Evolutionary conservation across 495 filamentous ascomycete species (phyloP), one percentile per base, ranked within the genome.

Genomic region (Neurospora africana): DNA sequence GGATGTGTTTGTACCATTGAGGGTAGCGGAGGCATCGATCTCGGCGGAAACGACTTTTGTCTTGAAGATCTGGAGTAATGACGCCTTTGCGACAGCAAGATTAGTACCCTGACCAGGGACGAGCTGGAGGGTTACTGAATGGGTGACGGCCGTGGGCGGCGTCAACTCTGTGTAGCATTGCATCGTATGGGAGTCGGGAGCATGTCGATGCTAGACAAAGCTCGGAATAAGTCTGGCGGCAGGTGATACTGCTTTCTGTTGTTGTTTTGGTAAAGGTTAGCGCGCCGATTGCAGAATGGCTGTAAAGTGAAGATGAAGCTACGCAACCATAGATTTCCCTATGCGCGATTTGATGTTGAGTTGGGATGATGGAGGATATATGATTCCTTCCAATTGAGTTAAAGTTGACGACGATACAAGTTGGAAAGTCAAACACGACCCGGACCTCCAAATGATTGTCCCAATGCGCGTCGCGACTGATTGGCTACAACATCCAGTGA

Each of bases 71-170:
- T 98, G 95, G 40, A 99, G 89, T 41, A 98, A 85, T 35, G 94
- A 97, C 68, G 92, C 92, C 83, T 92, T 94, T 40, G 91, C 93
- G 81, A 98, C 89, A 71, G 97, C 82, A 74, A 98, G 87, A 78
- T 98, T 98, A 77, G 87, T 90, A 72, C 91, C 89, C 69, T 90
- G 88, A 19, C 92, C 82, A 37, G 89, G 90, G 53, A 90, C 82
- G 77, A 99, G 95, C 27, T 93, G 88, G 21, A 97, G 81, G 58
- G 86, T 86, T 76, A 98, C 80, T 41, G 95, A 92, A 83, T 97
- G 92, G 71, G 93, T 93, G 78, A 99, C 93, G 76, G 93, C 93
- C 76, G 93, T 96, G 27, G 95, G 93, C 82, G 95, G 90, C 75
- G 93, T 88, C 77, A 99, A 83, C 85, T 98, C 94, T 74, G 92